Evolutionary conservation across 2,329 filamentous ascomycete genomes (phyloP).

Genomic region (Exophiala aquamarina): DNA sequence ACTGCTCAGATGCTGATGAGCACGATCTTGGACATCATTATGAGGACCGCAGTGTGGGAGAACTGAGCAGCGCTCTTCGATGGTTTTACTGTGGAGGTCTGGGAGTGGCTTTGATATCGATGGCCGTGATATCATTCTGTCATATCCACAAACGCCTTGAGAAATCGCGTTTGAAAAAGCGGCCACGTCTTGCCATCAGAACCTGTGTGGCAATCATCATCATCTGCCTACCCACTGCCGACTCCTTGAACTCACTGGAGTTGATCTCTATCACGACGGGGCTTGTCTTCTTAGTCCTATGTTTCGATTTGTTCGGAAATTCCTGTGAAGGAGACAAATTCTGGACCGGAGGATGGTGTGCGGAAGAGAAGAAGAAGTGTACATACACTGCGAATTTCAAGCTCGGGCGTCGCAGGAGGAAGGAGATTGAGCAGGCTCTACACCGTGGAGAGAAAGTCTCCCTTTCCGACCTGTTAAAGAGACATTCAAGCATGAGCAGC

Average conservation of each 20-base stretch:
- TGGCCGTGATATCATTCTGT: conserved; percentile 54
- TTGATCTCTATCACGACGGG: conserved; percentile 49
- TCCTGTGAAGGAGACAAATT: conserved; percentile 48
- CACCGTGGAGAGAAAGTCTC: conserved; percentile 31
- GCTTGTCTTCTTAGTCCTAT: conserved; percentile 47
- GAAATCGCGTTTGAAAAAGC: conserved; percentile 51
- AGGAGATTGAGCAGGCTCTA: conserved; percentile 36
- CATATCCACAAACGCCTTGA: conserved; percentile 58
- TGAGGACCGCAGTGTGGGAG: conserved; percentile 47
- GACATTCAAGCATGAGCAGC: conserved; percentile 16
- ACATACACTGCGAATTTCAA: conserved; percentile 45
- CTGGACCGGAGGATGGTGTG: conserved; percentile 28
- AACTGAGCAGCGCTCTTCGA: conserved; percentile 55
- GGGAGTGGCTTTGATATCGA: conserved; percentile 54
- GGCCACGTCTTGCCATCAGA: conserved; percentile 53
- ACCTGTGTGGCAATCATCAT: conserved; percentile 52
- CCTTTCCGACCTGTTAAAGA: conserved; percentile 21
- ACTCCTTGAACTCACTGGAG: conserved; percentile 44
- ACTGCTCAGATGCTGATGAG: conserved; percentile 50
- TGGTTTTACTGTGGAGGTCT: conserved; percentile 67
- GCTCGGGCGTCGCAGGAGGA: conserved; percentile 30
- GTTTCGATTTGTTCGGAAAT: conserved; percentile 52
- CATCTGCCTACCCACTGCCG: conserved; percentile 55
- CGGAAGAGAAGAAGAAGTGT: conserved; percentile 38
- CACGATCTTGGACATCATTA: conserved; percentile 55